Evolutionary conservation across 495 filamentous ascomycete genomes (phyloP), one percentile per base, ranked within the genome.

Genomic region (Chaetomidium leptoderma): DNA sequence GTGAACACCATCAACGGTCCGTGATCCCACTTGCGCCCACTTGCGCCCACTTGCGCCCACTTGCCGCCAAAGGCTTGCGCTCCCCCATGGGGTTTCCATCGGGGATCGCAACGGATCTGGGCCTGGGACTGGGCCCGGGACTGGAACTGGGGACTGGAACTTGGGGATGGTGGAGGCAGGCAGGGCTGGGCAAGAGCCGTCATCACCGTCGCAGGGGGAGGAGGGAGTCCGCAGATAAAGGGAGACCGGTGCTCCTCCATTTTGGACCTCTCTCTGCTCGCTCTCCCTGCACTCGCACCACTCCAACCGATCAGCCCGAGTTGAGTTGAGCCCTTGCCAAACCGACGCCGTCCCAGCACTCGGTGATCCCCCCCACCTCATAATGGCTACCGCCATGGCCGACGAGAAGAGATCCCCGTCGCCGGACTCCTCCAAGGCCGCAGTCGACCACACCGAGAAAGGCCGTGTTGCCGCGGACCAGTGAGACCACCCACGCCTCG

Each of bases 391-490:
- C 35, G 27, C 45, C 44, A 60, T 63, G 61, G 46, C 62, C 21
- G 56, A 64, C 42, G 62, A 61, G 29, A 56, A 64, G 53, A 61
- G 50, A 51, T 37, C 16, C 17, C 3, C 35, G 5, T 55, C 50
- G 19, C 58, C 57, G 19, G 43, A 39, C 21, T 36, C 53, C 19
- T 61, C 52, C 30, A 61, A 63, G 37, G 54, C 30, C 10, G 55
- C 37, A 10, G 39, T 29, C n/a, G 21, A 29, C 32, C 53, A 57
- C 45, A 24, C 45, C 23, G 83, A 80, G 61, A 70, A 75, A 17
- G 84, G 84, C 21, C 76, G 81, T 52, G 74, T 71, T 1, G 84
- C 83, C 5, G 86, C 84, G 0, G 85, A 89, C 58, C 74, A 77
- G 78, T 84, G 65, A 70, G 78, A 50, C 35, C 9, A 8, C 27